These are phyloP conservation scores for Yamadazyma sp. DNA, from an alignment of 1,139 yeast species.

Conservation along the genomic window DNA sequence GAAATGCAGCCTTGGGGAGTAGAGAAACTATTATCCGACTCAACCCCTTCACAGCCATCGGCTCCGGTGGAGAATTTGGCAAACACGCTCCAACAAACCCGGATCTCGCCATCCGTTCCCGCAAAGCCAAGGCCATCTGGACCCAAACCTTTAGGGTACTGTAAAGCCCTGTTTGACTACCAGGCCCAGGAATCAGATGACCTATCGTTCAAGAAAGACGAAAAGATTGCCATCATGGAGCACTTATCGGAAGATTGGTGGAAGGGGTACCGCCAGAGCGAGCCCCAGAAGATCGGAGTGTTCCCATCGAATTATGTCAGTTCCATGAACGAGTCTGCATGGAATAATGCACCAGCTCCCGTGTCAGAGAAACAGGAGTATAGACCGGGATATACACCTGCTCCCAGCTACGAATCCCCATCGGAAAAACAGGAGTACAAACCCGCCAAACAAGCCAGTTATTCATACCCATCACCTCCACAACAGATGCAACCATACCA, in stretches of 20 bases:
- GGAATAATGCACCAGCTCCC: conserved; percentile 15
- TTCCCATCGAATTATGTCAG: conserved; percentile 88
- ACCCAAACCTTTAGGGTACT: conserved; percentile 36
- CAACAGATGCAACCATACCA: conserved; percentile 8
- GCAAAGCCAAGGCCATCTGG: conserved; percentile 12
- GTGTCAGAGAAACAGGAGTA: conserved; percentile 21
- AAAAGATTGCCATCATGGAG: conserved; percentile 66
- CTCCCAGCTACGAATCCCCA: too few relatives aligned
- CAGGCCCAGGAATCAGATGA: conserved; percentile 69
- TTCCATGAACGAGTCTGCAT: conserved; percentile 40
- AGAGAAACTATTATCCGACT: conserved; percentile 28
- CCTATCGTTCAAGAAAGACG: conserved; percentile 62
- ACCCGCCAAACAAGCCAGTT: conserved; percentile 5
- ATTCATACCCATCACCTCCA: conserved; percentile 10
- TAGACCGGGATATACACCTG: too few relatives aligned
- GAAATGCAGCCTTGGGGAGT: conserved; percentile 55
- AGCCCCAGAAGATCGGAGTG: conserved; percentile 64
- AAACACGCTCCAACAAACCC: conserved; percentile 23
- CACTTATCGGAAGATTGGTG: conserved; percentile 89
- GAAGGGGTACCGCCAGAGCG: conserved; percentile 60
- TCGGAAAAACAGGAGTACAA: conserved; percentile 11
- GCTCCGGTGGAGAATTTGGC: conserved; percentile 6
- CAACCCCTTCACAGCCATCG: conserved; percentile 5
- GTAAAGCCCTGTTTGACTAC: conserved; percentile 74
- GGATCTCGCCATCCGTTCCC: conserved; percentile 18